These are phyloP conservation scores for Cercophora newfieldiana DNA, from an alignment of 495 filamentous ascomycete species.

Conservation along the genomic window DNA sequence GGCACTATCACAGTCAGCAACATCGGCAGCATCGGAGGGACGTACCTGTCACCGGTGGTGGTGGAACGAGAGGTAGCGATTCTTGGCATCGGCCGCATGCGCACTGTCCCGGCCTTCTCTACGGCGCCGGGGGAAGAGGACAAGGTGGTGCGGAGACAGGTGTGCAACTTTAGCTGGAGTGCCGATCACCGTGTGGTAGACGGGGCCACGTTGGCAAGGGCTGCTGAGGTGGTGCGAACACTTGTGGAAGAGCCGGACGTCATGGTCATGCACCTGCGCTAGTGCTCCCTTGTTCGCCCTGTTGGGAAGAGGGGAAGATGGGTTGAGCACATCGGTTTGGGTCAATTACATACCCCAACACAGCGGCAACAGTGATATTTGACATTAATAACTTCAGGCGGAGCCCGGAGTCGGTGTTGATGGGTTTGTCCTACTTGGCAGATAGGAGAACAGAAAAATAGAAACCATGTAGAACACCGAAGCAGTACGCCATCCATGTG, in stretches of 20 bases:
- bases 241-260: conserved; percentile 80
- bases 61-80: conserved; percentile 88
- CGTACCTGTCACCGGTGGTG: conserved; percentile 87
- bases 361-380: not conserved
- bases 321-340: not conserved
- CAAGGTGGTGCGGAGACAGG: conserved; percentile 59
- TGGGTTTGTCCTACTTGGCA: not conserved
- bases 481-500: not conserved
- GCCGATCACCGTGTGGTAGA: conserved; percentile 95
- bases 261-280: conserved; percentile 69
- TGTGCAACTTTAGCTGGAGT: conserved; percentile 92
- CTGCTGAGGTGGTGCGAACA: conserved; percentile 73
- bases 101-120: conserved; percentile 69
- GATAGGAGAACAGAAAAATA: not conserved
- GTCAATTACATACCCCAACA: not conserved
- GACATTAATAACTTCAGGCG: not conserved
- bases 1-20: conserved; percentile 96
- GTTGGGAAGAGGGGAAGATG: not conserved
- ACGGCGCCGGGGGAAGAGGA: conserved; percentile 46
- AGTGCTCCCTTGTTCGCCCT: conserved; percentile 3
- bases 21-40: conserved; percentile 94
- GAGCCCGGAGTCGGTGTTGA: not conserved
- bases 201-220: conserved; percentile 88
- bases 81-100: conserved; percentile 80
- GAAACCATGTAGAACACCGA: not conserved